Evolutionary conservation across 805 yeast species (phyloP).

Genomic region (Lachancea sp.): DNA sequence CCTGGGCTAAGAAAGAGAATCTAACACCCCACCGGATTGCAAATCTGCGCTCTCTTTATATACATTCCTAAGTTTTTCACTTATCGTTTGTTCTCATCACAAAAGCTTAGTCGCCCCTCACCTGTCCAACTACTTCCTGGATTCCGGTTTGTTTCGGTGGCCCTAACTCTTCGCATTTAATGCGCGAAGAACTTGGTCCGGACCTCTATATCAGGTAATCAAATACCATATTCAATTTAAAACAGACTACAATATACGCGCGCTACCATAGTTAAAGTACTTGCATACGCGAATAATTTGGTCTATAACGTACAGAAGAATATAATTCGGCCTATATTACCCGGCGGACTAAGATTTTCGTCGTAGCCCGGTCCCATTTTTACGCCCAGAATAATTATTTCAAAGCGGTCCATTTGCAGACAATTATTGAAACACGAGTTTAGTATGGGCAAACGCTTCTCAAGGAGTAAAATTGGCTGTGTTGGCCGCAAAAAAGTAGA

Average conservation of each 20-base stretch:
- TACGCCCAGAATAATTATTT: constrained; percentile 3
- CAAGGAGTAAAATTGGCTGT: constrained; percentile 1
- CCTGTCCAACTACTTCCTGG: constrained; percentile 1
- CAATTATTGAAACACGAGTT: constrained; percentile 1
- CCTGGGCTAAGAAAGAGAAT: too few relatives aligned
- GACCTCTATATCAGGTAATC: background rate
- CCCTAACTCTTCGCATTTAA: constrained; percentile 1
- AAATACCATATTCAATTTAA: background rate
- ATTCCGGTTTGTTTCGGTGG: background rate
- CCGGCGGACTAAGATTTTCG: background rate
- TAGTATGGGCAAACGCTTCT: constrained; percentile 1
- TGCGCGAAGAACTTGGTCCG: constrained; percentile 5
- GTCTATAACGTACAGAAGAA: background rate
- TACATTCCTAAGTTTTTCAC: background rate
- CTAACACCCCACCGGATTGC: too few relatives aligned
- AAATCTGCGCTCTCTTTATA: background rate
- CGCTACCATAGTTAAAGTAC: background rate
- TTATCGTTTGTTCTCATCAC: background rate
- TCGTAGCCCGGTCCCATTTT: background rate
- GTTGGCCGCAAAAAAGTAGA: constrained; percentile 3
- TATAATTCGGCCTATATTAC: background rate
- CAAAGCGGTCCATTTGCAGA: background rate
- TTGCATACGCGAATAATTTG: constrained; percentile 1
- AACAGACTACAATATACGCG: constrained; percentile 5
- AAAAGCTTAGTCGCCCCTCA: background rate